Percentiles rank a stretch among this genome's conserved stretches.
phyloP scores from a whole-genome alignment of 495 filamentous ascomycete species.

The Talaromyces trachyspermus region DNA sequence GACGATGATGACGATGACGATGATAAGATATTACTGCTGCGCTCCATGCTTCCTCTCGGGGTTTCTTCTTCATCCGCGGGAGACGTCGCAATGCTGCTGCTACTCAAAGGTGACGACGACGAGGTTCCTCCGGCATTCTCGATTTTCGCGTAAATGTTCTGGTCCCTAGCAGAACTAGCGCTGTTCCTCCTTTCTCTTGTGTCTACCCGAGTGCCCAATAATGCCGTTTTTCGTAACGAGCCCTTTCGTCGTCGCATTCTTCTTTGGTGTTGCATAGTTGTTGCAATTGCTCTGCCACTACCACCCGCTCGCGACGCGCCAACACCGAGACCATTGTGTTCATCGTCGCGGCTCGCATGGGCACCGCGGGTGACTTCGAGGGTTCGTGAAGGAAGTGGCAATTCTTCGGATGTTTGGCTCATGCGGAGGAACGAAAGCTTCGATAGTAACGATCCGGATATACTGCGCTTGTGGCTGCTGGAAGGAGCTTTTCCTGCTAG shows the following conservation, averaged over 20 bases:
- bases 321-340: slow-evolving; percentile 25
- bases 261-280: slow-evolving; percentile 49
- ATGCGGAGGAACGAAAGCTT: slow-evolving; percentile 51
- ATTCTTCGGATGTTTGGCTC: slow-evolving; percentile 29
- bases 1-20: not conserved
- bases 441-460: slow-evolving; percentile 54
- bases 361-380: slow-evolving; percentile 28
- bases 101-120: not conserved
- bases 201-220: slow-evolving; percentile 58
- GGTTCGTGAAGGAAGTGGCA: slow-evolving; percentile 13
- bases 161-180: slow-evolving; percentile 8
- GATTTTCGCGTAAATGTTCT: not conserved
- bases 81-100: not conserved
- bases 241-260: slow-evolving; percentile 71
- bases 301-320: slow-evolving; percentile 26
- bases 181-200: slow-evolving; percentile 38
- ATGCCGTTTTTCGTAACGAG: slow-evolving; percentile 70
- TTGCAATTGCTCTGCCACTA: slow-evolving; percentile 45
- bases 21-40: slow-evolving; percentile 6
- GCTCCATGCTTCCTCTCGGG: slow-evolving; percentile 14
- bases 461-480: slow-evolving; percentile 53
- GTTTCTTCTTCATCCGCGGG: slow-evolving; percentile 12
- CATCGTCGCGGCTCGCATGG: slow-evolving; percentile 34
- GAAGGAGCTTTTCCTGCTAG: slow-evolving; percentile 26
- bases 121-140: not conserved